Evolutionary conservation across 2,329 filamentous ascomycete genomes (phyloP).

Genomic region (Claviceps africana): DNA sequence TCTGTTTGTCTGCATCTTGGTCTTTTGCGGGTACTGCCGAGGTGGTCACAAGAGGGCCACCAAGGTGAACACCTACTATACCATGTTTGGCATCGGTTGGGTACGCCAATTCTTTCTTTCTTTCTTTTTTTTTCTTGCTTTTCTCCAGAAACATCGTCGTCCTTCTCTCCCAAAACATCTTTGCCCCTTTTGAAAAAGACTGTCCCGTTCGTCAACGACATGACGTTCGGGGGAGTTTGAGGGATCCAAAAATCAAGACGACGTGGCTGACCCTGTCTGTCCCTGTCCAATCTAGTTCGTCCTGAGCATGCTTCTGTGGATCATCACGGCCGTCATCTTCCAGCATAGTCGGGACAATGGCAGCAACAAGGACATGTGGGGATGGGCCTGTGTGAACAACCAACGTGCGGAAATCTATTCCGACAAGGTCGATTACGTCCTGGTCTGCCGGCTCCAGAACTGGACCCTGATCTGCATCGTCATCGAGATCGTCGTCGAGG

Average conservation of each 20-base stretch:
- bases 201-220: no score
- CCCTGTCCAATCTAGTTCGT: constrained; percentile 50
- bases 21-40: constrained; percentile 77
- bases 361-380: constrained; percentile 84
- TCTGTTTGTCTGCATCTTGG: constrained; percentile 59
- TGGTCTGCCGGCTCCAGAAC: constrained; percentile 84
- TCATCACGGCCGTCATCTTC: constrained; percentile 68
- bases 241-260: no score
- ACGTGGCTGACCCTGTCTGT: not conserved
- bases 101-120: constrained; percentile 12
- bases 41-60: constrained; percentile 81
- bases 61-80: constrained; percentile 91
- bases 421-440: constrained; percentile 71
- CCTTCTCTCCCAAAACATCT: no score
- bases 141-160: no score
- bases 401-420: constrained; percentile 62
- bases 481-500: constrained; percentile 88
- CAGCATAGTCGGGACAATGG: constrained; percentile 59
- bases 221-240: no score
- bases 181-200: no score
- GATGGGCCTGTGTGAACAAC: constrained; percentile 93
- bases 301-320: constrained; percentile 87
- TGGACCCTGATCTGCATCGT: constrained; percentile 95
- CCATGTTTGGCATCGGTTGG: constrained; percentile 80
- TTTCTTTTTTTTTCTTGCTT: not conserved